Conservation (phyloP, 2,329 filamentous ascomycete species). For the Fusarium sp. region DNA sequence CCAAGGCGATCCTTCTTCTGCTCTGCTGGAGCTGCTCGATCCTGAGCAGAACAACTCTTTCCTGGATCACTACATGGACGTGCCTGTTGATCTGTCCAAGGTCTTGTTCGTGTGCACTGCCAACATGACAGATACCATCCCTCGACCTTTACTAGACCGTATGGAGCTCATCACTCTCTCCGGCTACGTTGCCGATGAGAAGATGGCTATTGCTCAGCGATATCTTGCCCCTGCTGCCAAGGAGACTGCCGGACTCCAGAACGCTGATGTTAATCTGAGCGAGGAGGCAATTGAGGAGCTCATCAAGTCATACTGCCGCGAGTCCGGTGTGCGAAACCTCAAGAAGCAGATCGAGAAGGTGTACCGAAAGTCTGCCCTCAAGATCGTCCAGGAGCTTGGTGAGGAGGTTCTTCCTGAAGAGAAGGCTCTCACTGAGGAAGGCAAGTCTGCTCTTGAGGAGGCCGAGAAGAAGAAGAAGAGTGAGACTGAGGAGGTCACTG, state of each 20-base stretch:
- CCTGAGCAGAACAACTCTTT: slow-evolving; percentile 98
- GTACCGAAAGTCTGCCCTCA: slow-evolving; percentile 95
- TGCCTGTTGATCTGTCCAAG: slow-evolving; percentile 96
- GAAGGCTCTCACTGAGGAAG: slow-evolving; percentile 85
- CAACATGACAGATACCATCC: slow-evolving; percentile 99
- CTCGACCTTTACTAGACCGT: slow-evolving; percentile 89
- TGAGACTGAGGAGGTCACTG: slow-evolving; percentile 68
- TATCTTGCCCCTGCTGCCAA: slow-evolving; percentile 96
- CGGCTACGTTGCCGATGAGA: slow-evolving; percentile 97
- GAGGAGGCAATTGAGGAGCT: slow-evolving; percentile 93
- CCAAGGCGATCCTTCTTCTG: slow-evolving; percentile 95
- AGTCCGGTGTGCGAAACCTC: slow-evolving; percentile 95
- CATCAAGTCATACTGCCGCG: slow-evolving; percentile 98
- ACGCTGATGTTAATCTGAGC: slow-evolving; percentile 88
- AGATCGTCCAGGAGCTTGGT: slow-evolving; percentile 94
- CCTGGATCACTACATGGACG: slow-evolving; percentile 98
- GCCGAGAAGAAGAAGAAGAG: slow-evolving; percentile 80
- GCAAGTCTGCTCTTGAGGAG: slow-evolving; percentile 80
- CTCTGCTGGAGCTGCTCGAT: slow-evolving; percentile 91
- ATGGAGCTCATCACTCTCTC: slow-evolving; percentile 99
- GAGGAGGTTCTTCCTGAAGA: slow-evolving; percentile 85
- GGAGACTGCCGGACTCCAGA: slow-evolving; percentile 88
- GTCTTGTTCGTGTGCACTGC: slow-evolving; percentile 98
- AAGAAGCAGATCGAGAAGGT: slow-evolving; percentile 99
- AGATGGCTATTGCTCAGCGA: slow-evolving; percentile 96